Evolutionary conservation across 2,329 filamentous ascomycete genomes (phyloP), one percentile per base, ranked within the genome.

Genomic region (Hymenotorrendiella dingleyae): DNA sequence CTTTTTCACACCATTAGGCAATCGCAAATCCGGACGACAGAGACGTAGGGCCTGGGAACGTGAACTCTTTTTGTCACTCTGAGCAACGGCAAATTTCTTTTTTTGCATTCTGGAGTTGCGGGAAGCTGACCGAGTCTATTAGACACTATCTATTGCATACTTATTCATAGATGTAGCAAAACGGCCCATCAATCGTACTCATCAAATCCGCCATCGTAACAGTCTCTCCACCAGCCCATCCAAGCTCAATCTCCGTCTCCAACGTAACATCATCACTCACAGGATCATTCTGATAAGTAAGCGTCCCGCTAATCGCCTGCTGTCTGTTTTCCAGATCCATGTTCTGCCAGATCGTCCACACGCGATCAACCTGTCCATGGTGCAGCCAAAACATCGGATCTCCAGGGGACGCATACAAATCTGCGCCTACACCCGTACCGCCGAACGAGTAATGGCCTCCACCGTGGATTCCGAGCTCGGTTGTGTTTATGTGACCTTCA

Each of bases 261-360:
- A 70, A 59, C 2, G 65, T 68, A 12, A 28, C 38, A 3, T 65
- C 65, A 37, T 69, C 63, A 23, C 62, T 66, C 1, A 60, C 60
- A 0, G 66, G 66, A 14, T 52, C 53, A 46, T 70, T 61, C 46
- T 65, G 56, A 50, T 66, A 54, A 0, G 67, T 68, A 30, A 66
- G 62, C 1, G 67, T 71, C 6, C 63, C 62, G 62, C 60, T 45
- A 16, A 55, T 47, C 8, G 43, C 47, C 21, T 45, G 47, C 20
- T 38, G 29, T 12, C 53, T 44, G 45, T 26, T 64, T 56, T 24
- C 56, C 56, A 53, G 65, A 50, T 70, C 62, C n/a, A 67, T 60
- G 35, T 66, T 68, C 56, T 71, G 67, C 68, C 68, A 72, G 47
- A 71, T 63, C 53, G 64, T 69, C 52, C 67, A 69, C 43, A 68